phyloP scores from a whole-genome alignment of 2,329 filamentous ascomycete species.

The Beauveria brongniartii region DNA sequence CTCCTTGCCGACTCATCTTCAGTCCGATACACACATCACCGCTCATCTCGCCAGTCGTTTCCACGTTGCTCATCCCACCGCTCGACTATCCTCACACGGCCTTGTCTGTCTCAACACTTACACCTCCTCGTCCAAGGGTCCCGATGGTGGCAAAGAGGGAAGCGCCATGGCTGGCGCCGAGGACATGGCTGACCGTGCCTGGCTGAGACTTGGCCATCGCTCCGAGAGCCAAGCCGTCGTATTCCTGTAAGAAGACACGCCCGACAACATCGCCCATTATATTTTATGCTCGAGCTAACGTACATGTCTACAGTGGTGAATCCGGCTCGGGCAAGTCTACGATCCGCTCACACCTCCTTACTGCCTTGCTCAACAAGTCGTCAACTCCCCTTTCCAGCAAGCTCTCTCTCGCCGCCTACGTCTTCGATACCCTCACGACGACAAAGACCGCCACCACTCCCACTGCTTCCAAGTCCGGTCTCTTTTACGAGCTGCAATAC shows the following conservation, averaged over 20 bases:
- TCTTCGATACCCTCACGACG: constrained; percentile 93
- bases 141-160: constrained; percentile 84
- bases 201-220: constrained; percentile 73
- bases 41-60: constrained; percentile 82
- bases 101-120: constrained; percentile 93
- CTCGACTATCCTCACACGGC: constrained; percentile 82
- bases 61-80: constrained; percentile 82
- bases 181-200: constrained; percentile 81
- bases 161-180: constrained; percentile 90
- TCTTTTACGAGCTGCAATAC: constrained; percentile 96
- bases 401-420: constrained; percentile 84
- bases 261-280: too few relatives aligned
- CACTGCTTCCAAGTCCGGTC: constrained; percentile 87
- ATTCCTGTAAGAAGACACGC: constrained; percentile 64
- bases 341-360: constrained; percentile 78
- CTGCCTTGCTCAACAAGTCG: constrained; percentile 78
- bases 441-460: constrained; percentile 95
- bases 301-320: constrained; percentile 60
- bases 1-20: constrained; percentile 73
- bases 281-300: constrained; percentile 17
- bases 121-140: constrained; percentile 76
- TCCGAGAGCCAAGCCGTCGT: constrained; percentile 90
- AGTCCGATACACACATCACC: constrained; percentile 71
- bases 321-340: constrained; percentile 96
- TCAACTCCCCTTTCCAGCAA: constrained; percentile 91